phyloP scores from a whole-genome alignment of 768 basidiomycete genomes.

The Tylopilus subfusipes region DNA sequence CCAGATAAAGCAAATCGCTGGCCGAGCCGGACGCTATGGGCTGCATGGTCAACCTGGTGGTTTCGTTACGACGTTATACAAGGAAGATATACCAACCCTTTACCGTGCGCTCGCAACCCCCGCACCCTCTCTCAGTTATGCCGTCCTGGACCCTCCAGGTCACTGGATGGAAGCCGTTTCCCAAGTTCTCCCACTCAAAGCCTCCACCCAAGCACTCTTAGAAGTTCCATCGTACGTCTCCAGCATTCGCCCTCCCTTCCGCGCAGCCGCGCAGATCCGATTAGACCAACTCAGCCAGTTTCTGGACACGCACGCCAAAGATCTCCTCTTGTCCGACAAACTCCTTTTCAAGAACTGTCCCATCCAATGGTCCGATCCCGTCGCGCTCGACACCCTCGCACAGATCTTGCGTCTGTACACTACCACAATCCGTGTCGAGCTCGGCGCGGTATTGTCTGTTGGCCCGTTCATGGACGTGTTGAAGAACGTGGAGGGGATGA shows the following conservation, averaged over 20 bases:
- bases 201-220: constrained; percentile 42
- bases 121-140: constrained; percentile 48
- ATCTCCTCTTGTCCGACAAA: constrained; percentile 45
- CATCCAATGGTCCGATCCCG: constrained; percentile 19
- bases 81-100: constrained; percentile 60
- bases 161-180: constrained; percentile 28
- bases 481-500: constrained; percentile 24
- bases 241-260: constrained; percentile 41
- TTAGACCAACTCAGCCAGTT: constrained; percentile 36
- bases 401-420: constrained; percentile 36
- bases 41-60: constrained; percentile 58
- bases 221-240: constrained; percentile 51
- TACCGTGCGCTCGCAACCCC: constrained; percentile 50
- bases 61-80: constrained; percentile 66
- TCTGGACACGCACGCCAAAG: constrained; percentile 39
- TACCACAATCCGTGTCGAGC: constrained; percentile 19
- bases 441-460: constrained; percentile 19
- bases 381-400: constrained; percentile 17
- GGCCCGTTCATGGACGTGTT: constrained; percentile 23
- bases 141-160: constrained; percentile 39
- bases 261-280: constrained; percentile 31
- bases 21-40: constrained; percentile 88
- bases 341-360: constrained; percentile 39
- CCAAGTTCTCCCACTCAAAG: constrained; percentile 41
- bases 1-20: constrained; percentile 91